A percentile compares a stretch with the other conserved stretches of the same genome.
phyloP scores from a whole-genome alignment of 192 early-diverging fungal species.

The Dispira simplex region DNA sequence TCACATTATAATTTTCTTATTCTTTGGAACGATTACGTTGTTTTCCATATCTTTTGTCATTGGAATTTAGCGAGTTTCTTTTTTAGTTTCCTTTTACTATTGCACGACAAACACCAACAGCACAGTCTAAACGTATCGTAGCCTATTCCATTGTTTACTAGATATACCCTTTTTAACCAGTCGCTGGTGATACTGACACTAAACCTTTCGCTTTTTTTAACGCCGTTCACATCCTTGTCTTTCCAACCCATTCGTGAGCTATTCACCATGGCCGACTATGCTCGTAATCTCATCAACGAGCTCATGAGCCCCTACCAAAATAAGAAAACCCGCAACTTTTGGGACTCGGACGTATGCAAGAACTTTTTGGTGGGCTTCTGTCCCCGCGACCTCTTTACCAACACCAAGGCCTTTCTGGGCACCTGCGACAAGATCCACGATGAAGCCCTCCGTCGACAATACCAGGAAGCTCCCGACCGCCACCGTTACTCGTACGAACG shows the following conservation, averaged over 20 bases:
- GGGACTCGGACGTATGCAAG: slow-evolving; percentile 42
- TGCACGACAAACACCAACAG: too few relatives aligned
- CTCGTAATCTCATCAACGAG: neutral
- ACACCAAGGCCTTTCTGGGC: slow-evolving; percentile 75
- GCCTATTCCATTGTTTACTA: too few relatives aligned
- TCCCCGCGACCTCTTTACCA: slow-evolving; percentile 67
- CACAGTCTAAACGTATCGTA: too few relatives aligned
- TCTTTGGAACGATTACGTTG: too few relatives aligned
- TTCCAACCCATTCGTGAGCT: neutral
- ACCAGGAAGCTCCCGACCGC: slow-evolving; percentile 40
- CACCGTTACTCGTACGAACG: slow-evolving; percentile 56
- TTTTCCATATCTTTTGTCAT: too few relatives aligned
- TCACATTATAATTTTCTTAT: too few relatives aligned
- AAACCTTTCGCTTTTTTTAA: too few relatives aligned
- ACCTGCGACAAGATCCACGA: slow-evolving; percentile 68
- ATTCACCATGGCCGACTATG: slow-evolving; percentile 6
- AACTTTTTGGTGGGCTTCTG: slow-evolving; percentile 72
- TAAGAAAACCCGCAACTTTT: neutral
- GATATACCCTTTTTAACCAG: too few relatives aligned
- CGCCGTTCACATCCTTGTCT: neutral
- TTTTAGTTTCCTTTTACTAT: too few relatives aligned
- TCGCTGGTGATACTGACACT: too few relatives aligned
- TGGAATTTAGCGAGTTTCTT: too few relatives aligned
- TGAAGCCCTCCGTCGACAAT: slow-evolving; percentile 52
- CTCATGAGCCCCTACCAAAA: neutral